A percentile compares a stretch with the other conserved stretches of the same genome.
Evolutionary conservation across 163 green algal genomes (phyloP).

Genomic region (Coccomyxa subellipsoidea): DNA sequence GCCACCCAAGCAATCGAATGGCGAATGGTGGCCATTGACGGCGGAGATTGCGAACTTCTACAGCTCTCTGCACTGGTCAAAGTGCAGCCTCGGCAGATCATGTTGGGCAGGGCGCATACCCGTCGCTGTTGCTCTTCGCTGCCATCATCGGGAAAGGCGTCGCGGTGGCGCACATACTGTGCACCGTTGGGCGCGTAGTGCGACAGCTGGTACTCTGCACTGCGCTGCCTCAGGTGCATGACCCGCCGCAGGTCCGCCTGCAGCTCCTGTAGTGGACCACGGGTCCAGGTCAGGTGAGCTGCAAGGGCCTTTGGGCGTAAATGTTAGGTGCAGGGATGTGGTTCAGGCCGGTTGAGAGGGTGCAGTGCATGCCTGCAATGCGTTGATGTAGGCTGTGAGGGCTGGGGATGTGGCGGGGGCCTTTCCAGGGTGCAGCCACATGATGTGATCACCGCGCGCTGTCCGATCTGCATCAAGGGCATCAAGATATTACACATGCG

Average conservation of each 20-base stretch:
- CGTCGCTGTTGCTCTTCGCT: constrained; percentile 21
- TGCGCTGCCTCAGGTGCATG: constrained; percentile 15
- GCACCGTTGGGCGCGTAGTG: constrained; percentile 32
- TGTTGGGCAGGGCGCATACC: constrained; percentile 6
- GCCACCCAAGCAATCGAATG: not conserved
- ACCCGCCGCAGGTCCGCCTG: constrained; percentile 16
- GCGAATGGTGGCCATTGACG: too few relatives aligned
- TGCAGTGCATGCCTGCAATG: not conserved
- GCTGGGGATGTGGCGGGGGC: not conserved
- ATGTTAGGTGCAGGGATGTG: too few relatives aligned
- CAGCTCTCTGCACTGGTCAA: not conserved
- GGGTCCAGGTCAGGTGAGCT: not conserved
- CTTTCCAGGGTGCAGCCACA: constrained; percentile 23
- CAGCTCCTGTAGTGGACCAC: not conserved
- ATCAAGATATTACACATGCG: too few relatives aligned
- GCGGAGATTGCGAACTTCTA: not conserved
- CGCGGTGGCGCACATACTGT: constrained; percentile 47
- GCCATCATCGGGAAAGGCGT: constrained; percentile 60
- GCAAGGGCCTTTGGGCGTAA: not conserved
- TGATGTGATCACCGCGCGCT: constrained; percentile 24
- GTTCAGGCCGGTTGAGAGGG: not conserved
- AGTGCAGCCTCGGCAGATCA: not conserved
- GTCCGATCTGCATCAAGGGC: constrained; percentile 22
- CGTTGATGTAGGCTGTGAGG: not conserved
- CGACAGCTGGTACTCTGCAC: constrained; percentile 50